Conservation (phyloP, 345 rosid genomes). For the Limnanthes douglasii region DNA sequence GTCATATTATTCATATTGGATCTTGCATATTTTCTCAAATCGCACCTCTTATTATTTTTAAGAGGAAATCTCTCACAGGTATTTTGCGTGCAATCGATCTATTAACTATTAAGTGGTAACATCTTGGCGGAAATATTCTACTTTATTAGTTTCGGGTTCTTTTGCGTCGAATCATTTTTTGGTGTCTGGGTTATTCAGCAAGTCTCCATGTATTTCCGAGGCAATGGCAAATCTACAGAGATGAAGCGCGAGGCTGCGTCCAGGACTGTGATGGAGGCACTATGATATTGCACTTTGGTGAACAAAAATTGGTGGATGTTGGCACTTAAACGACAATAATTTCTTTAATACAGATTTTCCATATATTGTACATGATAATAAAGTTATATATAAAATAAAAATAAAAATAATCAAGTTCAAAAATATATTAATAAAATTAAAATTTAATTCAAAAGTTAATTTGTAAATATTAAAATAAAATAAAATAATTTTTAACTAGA, state of each 20-base stretch:
- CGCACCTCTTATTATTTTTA: conserved; percentile 88
- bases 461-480: too few species aligned
- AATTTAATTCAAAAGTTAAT: too few species aligned
- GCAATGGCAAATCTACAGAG: conserved; percentile 81
- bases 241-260: conserved; percentile 65
- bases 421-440: too few species aligned
- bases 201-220: conserved; percentile 91
- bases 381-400: too few species aligned
- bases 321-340: too few species aligned
- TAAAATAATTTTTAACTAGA: too few species aligned
- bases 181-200: conserved; percentile 99
- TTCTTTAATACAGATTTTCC: too few species aligned
- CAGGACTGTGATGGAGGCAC: conserved; percentile 63
- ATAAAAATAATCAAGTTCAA: too few species aligned
- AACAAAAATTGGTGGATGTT: too few species aligned
- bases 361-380: too few species aligned
- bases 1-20: conserved; percentile 65
- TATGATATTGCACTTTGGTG: too few species aligned
- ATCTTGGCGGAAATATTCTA: conserved; percentile 74
- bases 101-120: conserved; percentile 20
- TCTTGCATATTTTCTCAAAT: conserved; percentile 76
- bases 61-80: conserved; percentile 92
- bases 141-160: conserved; percentile 68
- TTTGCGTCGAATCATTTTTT: conserved; percentile 62
- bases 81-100: conserved; percentile 82